Evolutionary conservation across 2,329 filamentous ascomycete species (phyloP).

Genomic region (Colletotrichum sp.): DNA sequence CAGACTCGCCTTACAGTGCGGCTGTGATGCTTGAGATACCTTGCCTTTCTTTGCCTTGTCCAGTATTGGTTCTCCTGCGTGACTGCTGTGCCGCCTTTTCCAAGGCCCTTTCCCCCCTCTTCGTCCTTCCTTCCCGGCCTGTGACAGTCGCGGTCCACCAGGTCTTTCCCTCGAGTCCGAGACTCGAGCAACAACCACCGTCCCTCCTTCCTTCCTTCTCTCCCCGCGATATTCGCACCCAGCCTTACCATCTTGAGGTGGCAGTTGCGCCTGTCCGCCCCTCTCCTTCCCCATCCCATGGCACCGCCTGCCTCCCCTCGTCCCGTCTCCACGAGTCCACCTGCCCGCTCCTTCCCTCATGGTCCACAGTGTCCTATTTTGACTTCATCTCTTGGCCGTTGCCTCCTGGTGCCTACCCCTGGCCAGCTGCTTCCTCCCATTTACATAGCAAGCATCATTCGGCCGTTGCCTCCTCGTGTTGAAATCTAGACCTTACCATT

Average conservation of each 20-base stretch:
- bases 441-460: background rate
- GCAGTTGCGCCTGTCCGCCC: background rate
- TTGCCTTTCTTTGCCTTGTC: background rate
- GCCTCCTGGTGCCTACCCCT: background rate
- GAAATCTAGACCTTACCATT: background rate
- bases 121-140: background rate
- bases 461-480: background rate
- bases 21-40: background rate
- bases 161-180: background rate
- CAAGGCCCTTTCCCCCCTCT: background rate
- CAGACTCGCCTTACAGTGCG: background rate
- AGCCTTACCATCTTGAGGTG: background rate
- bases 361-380: slow-evolving; percentile 8
- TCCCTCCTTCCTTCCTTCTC: background rate
- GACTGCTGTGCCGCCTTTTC: background rate
- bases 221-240: background rate
- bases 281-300: background rate
- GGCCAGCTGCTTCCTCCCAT: background rate
- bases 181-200: background rate
- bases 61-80: background rate
- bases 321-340: background rate
- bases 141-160: background rate
- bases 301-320: background rate
- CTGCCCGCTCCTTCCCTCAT: background rate
- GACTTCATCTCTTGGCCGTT: slow-evolving; percentile 9